Conservation (phyloP, 768 basidiomycete species). For the Clitopilus hobsonii region DNA sequence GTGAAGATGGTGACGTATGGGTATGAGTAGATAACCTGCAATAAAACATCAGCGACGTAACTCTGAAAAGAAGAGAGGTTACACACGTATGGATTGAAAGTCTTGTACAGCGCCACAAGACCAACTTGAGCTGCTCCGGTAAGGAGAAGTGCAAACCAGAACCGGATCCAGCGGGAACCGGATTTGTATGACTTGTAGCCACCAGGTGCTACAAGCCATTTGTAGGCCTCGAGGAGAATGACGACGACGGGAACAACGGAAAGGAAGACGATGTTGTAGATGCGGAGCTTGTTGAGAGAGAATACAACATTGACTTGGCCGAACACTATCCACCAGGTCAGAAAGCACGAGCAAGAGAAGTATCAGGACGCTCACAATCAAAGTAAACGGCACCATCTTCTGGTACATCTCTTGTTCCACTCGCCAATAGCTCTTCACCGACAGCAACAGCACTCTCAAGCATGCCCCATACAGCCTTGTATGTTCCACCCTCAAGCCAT, state of each 20-base stretch:
- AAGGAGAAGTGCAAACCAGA: conserved; percentile 56
- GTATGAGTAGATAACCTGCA: conserved; percentile 57
- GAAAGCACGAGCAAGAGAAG: not conserved
- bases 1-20: conserved; percentile 48
- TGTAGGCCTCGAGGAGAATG: not conserved
- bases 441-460: conserved; percentile 61
- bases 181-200: not conserved
- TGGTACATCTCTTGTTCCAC: conserved; percentile 21
- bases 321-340: not conserved
- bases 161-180: conserved; percentile 41
- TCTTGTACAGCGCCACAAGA: conserved; percentile 43
- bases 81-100: conserved; percentile 62
- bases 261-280: not conserved
- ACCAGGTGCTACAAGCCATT: not conserved
- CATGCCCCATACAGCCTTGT: conserved; percentile 68
- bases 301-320: not conserved
- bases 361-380: conserved; percentile 47
- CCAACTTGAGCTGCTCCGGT: conserved; percentile 40
- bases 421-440: conserved; percentile 50
- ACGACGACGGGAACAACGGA: not conserved
- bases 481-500: conserved; percentile 42
- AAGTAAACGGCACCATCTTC: conserved; percentile 58
- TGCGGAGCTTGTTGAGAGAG: not conserved
- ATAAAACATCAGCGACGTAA: not conserved
- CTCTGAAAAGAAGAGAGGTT: not conserved